phyloP scores from a whole-genome alignment of 2,329 filamentous ascomycete genomes.

The Acarospora socialis region DNA sequence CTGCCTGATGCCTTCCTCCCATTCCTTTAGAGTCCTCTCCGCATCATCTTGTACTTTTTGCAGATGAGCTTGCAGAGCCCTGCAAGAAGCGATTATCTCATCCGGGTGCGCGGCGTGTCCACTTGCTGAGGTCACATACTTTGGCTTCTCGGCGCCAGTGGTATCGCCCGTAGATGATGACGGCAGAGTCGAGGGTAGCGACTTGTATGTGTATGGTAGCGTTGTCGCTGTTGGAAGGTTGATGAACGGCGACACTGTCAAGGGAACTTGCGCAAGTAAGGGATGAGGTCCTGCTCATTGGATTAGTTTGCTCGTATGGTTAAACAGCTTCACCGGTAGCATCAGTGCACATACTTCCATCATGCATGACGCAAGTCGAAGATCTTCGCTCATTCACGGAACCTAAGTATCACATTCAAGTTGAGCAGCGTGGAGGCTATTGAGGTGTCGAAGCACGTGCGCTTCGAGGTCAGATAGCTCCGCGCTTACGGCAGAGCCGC shows the following conservation, averaged over 20 bases:
- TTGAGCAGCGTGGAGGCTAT: too few species aligned
- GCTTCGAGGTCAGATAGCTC: too few species aligned
- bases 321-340: neutral
- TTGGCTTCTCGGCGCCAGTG: conserved; percentile 36
- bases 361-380: too few species aligned
- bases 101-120: conserved; percentile 76
- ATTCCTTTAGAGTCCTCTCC: conserved; percentile 49
- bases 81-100: conserved; percentile 71
- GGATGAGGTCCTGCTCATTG: conserved; percentile 57
- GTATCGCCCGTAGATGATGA: conserved; percentile 48
- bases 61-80: conserved; percentile 62
- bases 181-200: conserved; percentile 74
- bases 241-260: conserved; percentile 90
- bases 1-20: conserved; percentile 49
- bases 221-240: conserved; percentile 79
- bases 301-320: conserved; percentile 6
- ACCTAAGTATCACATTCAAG: too few species aligned
- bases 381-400: too few species aligned
- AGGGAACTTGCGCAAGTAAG: conserved; percentile 77
- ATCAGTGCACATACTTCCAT: neutral
- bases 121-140: conserved; percentile 64
- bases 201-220: conserved; percentile 88
- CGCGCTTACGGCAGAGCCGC: too few species aligned
- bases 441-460: too few species aligned
- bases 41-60: conserved; percentile 54